A percentile compares a stretch with the other conserved stretches of the same genome.
phyloP scores from a whole-genome alignment of 169 alveolate genomes.

The Theileria orientalis region DNA sequence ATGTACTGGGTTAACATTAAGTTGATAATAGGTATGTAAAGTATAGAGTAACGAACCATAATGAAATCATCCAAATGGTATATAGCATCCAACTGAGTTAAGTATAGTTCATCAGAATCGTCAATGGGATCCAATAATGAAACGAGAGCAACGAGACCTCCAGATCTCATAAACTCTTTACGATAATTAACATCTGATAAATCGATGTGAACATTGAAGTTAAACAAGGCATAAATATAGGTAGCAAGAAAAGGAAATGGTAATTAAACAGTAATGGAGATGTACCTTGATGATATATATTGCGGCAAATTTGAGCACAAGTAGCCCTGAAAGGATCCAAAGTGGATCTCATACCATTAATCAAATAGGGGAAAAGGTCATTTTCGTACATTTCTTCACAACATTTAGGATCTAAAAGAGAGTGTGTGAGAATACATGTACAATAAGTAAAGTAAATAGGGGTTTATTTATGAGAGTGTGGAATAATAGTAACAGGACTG shows the following conservation, averaged over 20 bases:
- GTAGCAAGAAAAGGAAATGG: neutral
- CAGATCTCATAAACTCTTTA: conserved; percentile 81
- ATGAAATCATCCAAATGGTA: conserved; percentile 86
- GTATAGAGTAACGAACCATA: conserved; percentile 72
- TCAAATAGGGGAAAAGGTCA: conserved; percentile 83
- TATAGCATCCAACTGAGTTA: conserved; percentile 86
- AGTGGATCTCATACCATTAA: conserved; percentile 82
- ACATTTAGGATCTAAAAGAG: conserved; percentile 70
- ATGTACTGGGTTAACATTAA: neutral
- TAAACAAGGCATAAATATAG: neutral
- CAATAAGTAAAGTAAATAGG: neutral
- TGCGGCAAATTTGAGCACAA: conserved; percentile 87
- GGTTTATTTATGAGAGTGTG: neutral
- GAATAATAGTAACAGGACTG: conserved; percentile 23
- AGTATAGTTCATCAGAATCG: conserved; percentile 74
- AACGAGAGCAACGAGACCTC: conserved; percentile 83
- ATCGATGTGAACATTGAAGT: neutral
- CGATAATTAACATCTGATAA: conserved; percentile 75
- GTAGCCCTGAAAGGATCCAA: conserved; percentile 89
- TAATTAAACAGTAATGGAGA: neutral
- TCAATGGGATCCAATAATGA: conserved; percentile 52
- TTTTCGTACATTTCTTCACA: conserved; percentile 83
- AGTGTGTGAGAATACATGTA: neutral
- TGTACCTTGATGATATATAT: conserved; percentile 81
- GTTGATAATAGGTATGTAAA: neutral